Percentiles rank a stretch among this genome's conserved stretches.
Conservation (phyloP, 345 rosid species). For the Jatropha curcas region DNA sequence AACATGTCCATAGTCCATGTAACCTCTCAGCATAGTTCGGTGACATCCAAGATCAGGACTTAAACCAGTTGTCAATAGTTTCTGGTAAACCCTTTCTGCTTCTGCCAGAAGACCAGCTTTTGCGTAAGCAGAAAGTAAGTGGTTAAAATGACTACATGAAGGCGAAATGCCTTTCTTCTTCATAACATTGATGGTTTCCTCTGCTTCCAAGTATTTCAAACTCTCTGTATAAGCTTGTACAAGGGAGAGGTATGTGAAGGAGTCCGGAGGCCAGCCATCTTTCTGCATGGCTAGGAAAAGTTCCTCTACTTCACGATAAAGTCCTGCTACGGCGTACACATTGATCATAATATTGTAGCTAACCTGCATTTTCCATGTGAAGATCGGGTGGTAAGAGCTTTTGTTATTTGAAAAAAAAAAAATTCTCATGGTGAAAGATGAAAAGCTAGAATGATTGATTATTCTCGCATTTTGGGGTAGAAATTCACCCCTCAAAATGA, state of each 20-base stretch:
- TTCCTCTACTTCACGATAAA: slow-evolving; percentile 46
- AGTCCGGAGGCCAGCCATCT: slow-evolving; percentile 50
- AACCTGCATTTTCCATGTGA: slow-evolving; percentile 45
- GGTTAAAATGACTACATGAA: slow-evolving; percentile 55
- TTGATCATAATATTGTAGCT: slow-evolving; percentile 73
- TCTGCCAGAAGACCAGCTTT: slow-evolving; percentile 59
- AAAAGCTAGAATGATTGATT: neutral
- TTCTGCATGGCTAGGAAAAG: slow-evolving; percentile 61
- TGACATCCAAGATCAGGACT: slow-evolving; percentile 52
- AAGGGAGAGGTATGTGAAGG: slow-evolving; percentile 51
- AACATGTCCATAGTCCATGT: slow-evolving; percentile 50
- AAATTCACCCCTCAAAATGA: neutral
- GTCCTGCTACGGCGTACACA: slow-evolving; percentile 48
- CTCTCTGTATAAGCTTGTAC: slow-evolving; percentile 56
- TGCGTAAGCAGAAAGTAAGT: slow-evolving; percentile 49
- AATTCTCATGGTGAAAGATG: too few species aligned
- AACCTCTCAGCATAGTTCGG: slow-evolving; percentile 61
- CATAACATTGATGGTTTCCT: slow-evolving; percentile 53
- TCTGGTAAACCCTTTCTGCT: slow-evolving; percentile 55
- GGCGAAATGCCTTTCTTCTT: slow-evolving; percentile 47
- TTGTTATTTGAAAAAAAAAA: slow-evolving; percentile 2
- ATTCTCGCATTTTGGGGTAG: neutral
- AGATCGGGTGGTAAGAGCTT: slow-evolving; percentile 7
- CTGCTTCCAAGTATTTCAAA: slow-evolving; percentile 57
- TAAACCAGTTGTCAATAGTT: slow-evolving; percentile 40